phyloP scores from a whole-genome alignment of 2,329 filamentous ascomycete species.

The Calonectria pseudoturangicola region DNA sequence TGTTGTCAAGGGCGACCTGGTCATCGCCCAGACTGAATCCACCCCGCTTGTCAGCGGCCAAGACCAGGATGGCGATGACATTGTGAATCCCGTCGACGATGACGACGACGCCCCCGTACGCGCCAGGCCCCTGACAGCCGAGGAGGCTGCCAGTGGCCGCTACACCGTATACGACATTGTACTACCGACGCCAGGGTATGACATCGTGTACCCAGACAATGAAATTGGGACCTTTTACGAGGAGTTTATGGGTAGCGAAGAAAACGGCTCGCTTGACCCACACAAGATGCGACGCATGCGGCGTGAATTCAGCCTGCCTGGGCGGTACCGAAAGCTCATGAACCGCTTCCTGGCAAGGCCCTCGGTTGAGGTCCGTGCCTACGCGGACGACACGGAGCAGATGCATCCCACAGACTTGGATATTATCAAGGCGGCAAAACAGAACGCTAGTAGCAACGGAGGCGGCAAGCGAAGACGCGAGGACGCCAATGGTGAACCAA shows the following conservation, averaged over 20 bases:
- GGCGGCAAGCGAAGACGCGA: conserved; percentile 48
- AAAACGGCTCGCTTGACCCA: conserved; percentile 87
- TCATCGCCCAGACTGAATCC: conserved; percentile 71
- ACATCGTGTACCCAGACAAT: conserved; percentile 90
- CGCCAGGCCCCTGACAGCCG: conserved; percentile 82
- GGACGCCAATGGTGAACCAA: conserved; percentile 42
- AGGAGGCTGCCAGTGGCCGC: conserved; percentile 85
- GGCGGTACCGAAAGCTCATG: conserved; percentile 90
- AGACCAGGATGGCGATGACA: conserved; percentile 74
- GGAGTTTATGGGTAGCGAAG: conserved; percentile 87
- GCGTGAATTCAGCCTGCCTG: conserved; percentile 91
- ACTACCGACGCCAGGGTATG: conserved; percentile 92
- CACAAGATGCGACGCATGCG: conserved; percentile 90
- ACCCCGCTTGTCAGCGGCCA: conserved; percentile 69
- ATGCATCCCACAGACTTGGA: conserved; percentile 93
- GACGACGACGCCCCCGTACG: conserved; percentile 68
- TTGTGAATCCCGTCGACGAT: conserved; percentile 64
- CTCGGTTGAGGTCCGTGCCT: conserved; percentile 81
- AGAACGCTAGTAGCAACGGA: conserved; percentile 37
- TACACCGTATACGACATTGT: conserved; percentile 93
- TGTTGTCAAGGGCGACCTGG: conserved; percentile 90
- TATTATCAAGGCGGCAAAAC: conserved; percentile 68
- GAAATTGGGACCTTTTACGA: conserved; percentile 89
- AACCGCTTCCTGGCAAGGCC: conserved; percentile 80
- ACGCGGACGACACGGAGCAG: conserved; percentile 84